Percentiles rank a stretch among this genome's conserved stretches.
These are phyloP conservation scores for Pythium rhizo-oryzae DNA, from an alignment of 352 stramenopile genomes.

Conservation along the genomic window DNA sequence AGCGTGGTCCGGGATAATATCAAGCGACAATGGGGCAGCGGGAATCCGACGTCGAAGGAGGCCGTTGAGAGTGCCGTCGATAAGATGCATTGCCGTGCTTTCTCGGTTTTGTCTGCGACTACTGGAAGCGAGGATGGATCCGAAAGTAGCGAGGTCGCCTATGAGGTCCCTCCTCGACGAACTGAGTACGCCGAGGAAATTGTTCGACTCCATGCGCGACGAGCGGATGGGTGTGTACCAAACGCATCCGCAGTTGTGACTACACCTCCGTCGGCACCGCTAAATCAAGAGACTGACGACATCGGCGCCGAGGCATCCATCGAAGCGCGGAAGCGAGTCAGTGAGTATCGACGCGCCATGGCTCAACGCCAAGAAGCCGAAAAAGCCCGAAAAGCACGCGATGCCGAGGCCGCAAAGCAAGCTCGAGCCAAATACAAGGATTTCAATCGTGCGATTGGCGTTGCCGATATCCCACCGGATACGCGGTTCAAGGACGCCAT, in stretches of 20 bases:
- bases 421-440: conserved; percentile 40
- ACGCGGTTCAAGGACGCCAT: conserved; percentile 38
- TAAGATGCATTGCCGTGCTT: neutral
- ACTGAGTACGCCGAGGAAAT: conserved; percentile 3
- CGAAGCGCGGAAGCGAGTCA: conserved; percentile 10
- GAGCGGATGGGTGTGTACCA: neutral
- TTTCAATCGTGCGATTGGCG: conserved; percentile 43
- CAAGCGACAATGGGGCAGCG: too few species aligned
- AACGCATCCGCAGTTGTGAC: neutral
- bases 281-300: neutral
- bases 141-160: neutral
- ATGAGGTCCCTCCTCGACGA: neutral
- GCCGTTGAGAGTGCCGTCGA: neutral
- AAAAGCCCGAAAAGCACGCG: conserved; percentile 11
- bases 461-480: conserved; percentile 38
- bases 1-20: too few species aligned
- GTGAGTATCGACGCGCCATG: conserved; percentile 7
- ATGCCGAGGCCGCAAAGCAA: conserved; percentile 28
- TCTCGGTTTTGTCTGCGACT: neutral
- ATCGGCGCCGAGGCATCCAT: neutral
- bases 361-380: conserved; percentile 1
- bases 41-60: too few species aligned
- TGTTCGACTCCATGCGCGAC: conserved; percentile 13
- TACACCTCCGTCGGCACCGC: conserved; percentile 3
- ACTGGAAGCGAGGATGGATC: neutral